Conservation (phyloP, 2,329 filamentous ascomycete genomes). For the Diaporthe citrichinensis region DNA sequence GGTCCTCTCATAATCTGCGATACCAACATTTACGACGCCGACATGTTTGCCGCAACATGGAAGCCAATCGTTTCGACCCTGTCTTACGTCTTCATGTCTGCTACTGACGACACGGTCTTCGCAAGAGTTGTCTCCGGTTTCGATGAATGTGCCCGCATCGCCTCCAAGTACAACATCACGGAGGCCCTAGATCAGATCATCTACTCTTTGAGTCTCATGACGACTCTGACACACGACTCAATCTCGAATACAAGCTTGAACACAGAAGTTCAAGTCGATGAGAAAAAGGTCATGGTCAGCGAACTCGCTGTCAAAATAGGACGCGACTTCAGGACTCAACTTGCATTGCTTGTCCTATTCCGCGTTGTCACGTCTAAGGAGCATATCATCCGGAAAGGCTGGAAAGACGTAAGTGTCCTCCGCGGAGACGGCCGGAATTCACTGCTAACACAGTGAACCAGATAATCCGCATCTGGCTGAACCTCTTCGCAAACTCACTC, state of each 20-base stretch:
- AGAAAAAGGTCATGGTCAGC: slow-evolving; percentile 97
- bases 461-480: slow-evolving; percentile 92
- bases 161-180: slow-evolving; percentile 83
- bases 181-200: slow-evolving; percentile 95
- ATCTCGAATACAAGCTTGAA: slow-evolving; percentile 90
- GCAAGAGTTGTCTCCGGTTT: slow-evolving; percentile 94
- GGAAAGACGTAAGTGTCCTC: slow-evolving; percentile 77
- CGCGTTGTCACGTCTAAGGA: slow-evolving; percentile 91
- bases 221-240: slow-evolving; percentile 82
- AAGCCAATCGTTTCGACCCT: slow-evolving; percentile 93
- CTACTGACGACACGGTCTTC: slow-evolving; percentile 95
- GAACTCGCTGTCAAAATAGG: slow-evolving; percentile 97
- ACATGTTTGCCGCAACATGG: slow-evolving; percentile 98
- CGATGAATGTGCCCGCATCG: slow-evolving; percentile 94
- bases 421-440: neutral
- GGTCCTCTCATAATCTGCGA: slow-evolving; percentile 83
- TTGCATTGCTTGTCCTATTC: slow-evolving; percentile 96
- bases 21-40: slow-evolving; percentile 95
- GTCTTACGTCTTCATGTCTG: slow-evolving; percentile 99
- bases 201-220: slow-evolving; percentile 90
- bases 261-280: slow-evolving; percentile 93
- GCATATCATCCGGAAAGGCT: slow-evolving; percentile 79
- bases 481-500: slow-evolving; percentile 95
- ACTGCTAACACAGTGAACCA: slow-evolving; percentile 61
- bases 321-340: slow-evolving; percentile 90